Percentiles rank a stretch among this genome's conserved stretches.
Conservation (phyloP, 306 rosid genomes). For the Fagus sylvatica region DNA sequence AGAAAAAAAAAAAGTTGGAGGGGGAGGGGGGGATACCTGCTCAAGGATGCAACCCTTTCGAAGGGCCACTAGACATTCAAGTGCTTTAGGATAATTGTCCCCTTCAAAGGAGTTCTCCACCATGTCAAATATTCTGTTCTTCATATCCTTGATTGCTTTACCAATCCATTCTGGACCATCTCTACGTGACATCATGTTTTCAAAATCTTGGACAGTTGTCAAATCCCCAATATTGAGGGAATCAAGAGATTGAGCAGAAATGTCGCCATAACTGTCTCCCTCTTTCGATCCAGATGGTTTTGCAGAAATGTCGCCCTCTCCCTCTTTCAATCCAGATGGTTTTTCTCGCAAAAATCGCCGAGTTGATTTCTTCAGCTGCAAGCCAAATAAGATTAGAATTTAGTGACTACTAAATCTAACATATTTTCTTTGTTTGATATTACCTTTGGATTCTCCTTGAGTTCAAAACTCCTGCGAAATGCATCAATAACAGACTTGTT, state of each 20-base stretch:
- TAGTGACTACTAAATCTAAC: neutral
- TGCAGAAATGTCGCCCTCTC: conserved; percentile 33
- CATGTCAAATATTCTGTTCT: conserved; percentile 57
- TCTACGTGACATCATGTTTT: conserved; percentile 70
- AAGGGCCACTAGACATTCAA: conserved; percentile 62
- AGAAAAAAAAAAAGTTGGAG: neutral
- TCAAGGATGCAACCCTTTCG: conserved; percentile 85
- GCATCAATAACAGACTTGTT: conserved; percentile 47
- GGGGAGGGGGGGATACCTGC: conserved; percentile 51
- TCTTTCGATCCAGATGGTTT: conserved; percentile 36
- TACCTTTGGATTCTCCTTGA: conserved; percentile 65
- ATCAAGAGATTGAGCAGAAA: conserved; percentile 39
- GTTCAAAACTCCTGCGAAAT: conserved; percentile 49
- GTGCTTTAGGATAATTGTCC: conserved; percentile 62
- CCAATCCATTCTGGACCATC: conserved; percentile 73
- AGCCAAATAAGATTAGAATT: conserved; percentile 25
- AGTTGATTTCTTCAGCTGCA: conserved; percentile 58
- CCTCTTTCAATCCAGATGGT: conserved; percentile 34
- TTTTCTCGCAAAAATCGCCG: conserved; percentile 44
- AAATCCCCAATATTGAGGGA: conserved; percentile 52
- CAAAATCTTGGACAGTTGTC: conserved; percentile 79
- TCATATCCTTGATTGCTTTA: conserved; percentile 72
- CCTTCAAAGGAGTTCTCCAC: conserved; percentile 69
- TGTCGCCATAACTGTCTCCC: conserved; percentile 39
- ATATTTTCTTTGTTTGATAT: conserved; percentile 15